phyloP scores from a whole-genome alignment of 768 basidiomycete species.

The Lentinula boryana region DNA sequence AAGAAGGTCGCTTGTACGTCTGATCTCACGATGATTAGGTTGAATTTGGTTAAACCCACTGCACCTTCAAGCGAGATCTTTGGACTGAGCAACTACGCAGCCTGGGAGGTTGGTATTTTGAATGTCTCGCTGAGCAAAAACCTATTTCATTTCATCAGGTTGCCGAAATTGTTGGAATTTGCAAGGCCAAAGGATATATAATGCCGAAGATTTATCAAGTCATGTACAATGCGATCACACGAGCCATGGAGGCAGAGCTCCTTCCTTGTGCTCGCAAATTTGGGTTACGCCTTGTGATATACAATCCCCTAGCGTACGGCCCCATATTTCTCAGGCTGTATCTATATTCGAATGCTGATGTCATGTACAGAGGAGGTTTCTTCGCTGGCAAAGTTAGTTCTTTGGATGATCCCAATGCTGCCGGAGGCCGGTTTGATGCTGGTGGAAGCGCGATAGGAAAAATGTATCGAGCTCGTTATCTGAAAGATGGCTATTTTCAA shows the following conservation, averaged over 20 bases:
- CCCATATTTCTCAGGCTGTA: not conserved
- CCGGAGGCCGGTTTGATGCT: constrained; percentile 37
- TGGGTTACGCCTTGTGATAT: constrained; percentile 38
- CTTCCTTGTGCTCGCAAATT: constrained; percentile 43
- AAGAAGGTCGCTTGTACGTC: constrained; percentile 40
- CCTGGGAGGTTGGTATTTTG: constrained; percentile 36
- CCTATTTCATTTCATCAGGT: constrained; percentile 22
- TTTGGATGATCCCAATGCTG: constrained; percentile 21
- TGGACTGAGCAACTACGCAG: constrained; percentile 41
- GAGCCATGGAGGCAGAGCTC: constrained; percentile 41
- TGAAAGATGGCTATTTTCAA: constrained; percentile 35
- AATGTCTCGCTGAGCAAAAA: not conserved
- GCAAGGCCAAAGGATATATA: constrained; percentile 37
- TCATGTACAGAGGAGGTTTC: constrained; percentile 30
- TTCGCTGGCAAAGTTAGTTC: constrained; percentile 40
- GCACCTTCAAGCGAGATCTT: constrained; percentile 32
- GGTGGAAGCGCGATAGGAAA: constrained; percentile 24
- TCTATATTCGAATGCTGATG: not conserved
- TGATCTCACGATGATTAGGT: not conserved
- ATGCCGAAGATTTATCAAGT: constrained; percentile 43
- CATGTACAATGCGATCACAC: constrained; percentile 39
- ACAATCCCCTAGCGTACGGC: constrained; percentile 38
- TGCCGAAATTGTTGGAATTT: constrained; percentile 42
- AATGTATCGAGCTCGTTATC: constrained; percentile 40
- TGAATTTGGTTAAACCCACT: not conserved